Evolutionary conservation across 768 basidiomycete genomes (phyloP), one percentile per base, ranked within the genome.

Genomic region (Lactifluus pinguis): DNA sequence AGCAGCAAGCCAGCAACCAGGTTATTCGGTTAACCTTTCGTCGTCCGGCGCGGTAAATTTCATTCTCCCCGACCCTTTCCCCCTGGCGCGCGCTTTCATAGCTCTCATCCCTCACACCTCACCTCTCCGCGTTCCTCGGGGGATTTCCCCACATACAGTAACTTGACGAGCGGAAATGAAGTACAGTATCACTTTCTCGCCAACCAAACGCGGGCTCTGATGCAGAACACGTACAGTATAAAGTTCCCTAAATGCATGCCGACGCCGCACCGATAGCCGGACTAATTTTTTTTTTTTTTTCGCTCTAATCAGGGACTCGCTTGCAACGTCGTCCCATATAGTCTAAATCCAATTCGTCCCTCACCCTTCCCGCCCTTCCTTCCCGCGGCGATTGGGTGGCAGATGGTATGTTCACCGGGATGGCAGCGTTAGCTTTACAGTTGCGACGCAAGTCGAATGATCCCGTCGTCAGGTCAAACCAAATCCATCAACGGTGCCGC

Each of bases 381-480:
- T 34, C 47, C 50, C 36, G 50, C 55, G 55, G 60, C 6, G 49
- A 52, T 39, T 47, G 54, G 51, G 30, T 11, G 32, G 17, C 17
- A 30, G 60, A 32, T n/a, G n/a, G 38, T 3, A 3, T 32, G 15
- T 36, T 9, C 7, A 30, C 9, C 39, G 19, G 32, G 41, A 11
- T 14, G 30, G 41, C 50, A 45, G 13, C 50, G 25, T 25, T 38
- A 11, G 38, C 3, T 11, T 13, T 38, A 38, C 10, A 36, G 7
- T 36, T 55, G 49, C n/a, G 32, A 45, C 50, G 32, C 19, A 32
- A 10, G 25, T 49, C 15, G 55, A 59, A 14, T 38, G 50, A 49
- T 47, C 42, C 50, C 50, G 60, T 61, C 51, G 60, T 57, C 45
- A 61, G 29, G 45, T 25, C 59, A 49, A 47, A n/a, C 4, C 42